Evolutionary conservation across 169 alveolate species (phyloP).

Genomic region (Plasmodium gonderi): DNA sequence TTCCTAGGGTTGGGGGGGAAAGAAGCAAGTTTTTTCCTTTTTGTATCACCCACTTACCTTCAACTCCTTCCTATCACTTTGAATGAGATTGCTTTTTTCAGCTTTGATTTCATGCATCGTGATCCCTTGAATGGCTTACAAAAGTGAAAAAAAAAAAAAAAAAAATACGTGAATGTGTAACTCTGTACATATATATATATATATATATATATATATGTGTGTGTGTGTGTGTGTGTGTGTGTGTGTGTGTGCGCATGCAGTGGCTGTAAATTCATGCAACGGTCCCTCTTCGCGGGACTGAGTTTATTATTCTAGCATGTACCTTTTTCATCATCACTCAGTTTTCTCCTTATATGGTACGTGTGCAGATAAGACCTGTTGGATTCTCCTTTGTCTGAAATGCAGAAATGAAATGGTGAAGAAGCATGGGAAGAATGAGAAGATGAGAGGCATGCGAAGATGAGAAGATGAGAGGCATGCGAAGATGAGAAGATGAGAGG

Average conservation of each 20-base stretch:
- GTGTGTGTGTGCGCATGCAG: no score
- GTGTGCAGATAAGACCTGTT: slow-evolving; percentile 30
- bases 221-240: no score
- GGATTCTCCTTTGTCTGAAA: background rate
- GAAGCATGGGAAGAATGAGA: background rate
- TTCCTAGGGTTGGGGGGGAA: no score
- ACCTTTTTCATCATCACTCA: slow-evolving; percentile 43
- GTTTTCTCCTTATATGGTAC: slow-evolving; percentile 39
- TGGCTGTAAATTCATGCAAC: no score
- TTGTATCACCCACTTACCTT: background rate
- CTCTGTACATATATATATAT: background rate
- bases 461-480: background rate
- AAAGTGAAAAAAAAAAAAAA: background rate
- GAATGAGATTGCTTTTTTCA: slow-evolving; percentile 38
- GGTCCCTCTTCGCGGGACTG: background rate
- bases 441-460: background rate
- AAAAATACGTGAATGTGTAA: no score
- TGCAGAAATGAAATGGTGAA: background rate
- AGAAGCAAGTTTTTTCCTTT: background rate
- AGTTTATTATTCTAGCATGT: background rate
- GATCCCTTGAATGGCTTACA: background rate
- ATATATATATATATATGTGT: background rate
- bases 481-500: background rate
- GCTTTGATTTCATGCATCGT: slow-evolving; percentile 26
- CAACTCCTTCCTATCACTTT: slow-evolving; percentile 17